Percentiles rank a stretch among this genome's conserved stretches.
These are phyloP conservation scores for Trichoderma atrobrunneum DNA, from an alignment of 2,329 filamentous ascomycete genomes.

Conservation along the genomic window DNA sequence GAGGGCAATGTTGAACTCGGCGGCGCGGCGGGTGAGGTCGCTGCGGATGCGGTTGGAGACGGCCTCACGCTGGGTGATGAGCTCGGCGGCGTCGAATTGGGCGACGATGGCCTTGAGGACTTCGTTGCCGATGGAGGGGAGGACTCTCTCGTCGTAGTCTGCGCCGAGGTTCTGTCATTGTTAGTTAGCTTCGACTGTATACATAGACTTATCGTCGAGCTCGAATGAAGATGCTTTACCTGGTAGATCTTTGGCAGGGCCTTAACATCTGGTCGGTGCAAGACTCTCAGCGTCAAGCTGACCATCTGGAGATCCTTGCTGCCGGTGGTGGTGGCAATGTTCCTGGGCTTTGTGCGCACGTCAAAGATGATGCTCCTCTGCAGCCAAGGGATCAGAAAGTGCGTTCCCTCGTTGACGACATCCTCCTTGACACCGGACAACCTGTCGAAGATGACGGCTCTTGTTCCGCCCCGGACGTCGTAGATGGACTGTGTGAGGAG, in stretches of 20 bases:
- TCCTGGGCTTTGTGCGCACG: conserved; percentile 94
- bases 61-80: conserved; percentile 98
- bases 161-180: conserved; percentile 77
- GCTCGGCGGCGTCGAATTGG: conserved; percentile 96
- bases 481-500: conserved; percentile 80
- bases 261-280: conserved; percentile 92
- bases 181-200: background rate
- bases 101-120: conserved; percentile 98
- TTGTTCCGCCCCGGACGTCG: conserved; percentile 91
- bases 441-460: conserved; percentile 97
- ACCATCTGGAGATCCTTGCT: conserved; percentile 99
- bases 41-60: conserved; percentile 91
- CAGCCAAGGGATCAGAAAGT: conserved; percentile 94
- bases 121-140: conserved; percentile 98
- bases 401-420: conserved; percentile 93
- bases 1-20: conserved; percentile 98
- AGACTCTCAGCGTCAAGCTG: conserved; percentile 90
- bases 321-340: conserved; percentile 95
- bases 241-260: conserved; percentile 97
- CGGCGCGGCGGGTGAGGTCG: conserved; percentile 86
- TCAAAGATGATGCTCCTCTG: conserved; percentile 94
- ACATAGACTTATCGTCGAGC: no score
- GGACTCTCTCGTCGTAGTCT: conserved; percentile 97
- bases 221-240: conserved; percentile 49
- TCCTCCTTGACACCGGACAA: conserved; percentile 86